phyloP scores from a whole-genome alignment of 2,329 filamentous ascomycete genomes.

The Sclerotinia spermophila region DNA sequence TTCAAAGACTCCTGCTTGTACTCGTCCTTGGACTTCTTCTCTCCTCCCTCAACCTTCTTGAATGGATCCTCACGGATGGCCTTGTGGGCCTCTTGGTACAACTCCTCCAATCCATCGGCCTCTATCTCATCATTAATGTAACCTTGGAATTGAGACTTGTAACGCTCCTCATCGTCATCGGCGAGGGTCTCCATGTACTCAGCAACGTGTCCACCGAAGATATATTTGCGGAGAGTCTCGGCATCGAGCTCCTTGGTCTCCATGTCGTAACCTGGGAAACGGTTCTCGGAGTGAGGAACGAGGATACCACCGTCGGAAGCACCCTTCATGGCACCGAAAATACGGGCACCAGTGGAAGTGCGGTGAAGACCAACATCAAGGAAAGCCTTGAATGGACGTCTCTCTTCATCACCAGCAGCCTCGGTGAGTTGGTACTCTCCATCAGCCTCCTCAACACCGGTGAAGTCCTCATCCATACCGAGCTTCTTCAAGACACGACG shows the following conservation, averaged over 20 bases:
- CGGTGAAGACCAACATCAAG: slow-evolving; percentile 96
- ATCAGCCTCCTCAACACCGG: slow-evolving; percentile 93
- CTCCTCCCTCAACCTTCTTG: slow-evolving; percentile 75
- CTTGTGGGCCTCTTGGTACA: slow-evolving; percentile 92
- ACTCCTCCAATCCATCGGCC: slow-evolving; percentile 93
- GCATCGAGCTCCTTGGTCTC: slow-evolving; percentile 97
- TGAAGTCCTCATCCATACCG: slow-evolving; percentile 86
- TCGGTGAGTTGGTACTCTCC: slow-evolving; percentile 96
- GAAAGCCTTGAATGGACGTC: slow-evolving; percentile 99
- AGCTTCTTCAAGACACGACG: slow-evolving; percentile 97
- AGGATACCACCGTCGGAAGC: slow-evolving; percentile 96
- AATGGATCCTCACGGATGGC: slow-evolving; percentile 96
- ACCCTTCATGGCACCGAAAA: slow-evolving; percentile 99
- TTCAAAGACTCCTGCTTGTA: slow-evolving; percentile 96
- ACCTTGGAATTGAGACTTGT: slow-evolving; percentile 95
- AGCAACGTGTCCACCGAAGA: slow-evolving; percentile 95
- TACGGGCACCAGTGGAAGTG: slow-evolving; percentile 96
- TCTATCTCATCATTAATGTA: slow-evolving; percentile 97
- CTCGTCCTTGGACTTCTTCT: slow-evolving; percentile 97
- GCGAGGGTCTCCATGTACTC: slow-evolving; percentile 99
- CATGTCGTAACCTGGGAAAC: slow-evolving; percentile 97
- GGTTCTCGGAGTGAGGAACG: slow-evolving; percentile 98
- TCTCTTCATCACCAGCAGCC: slow-evolving; percentile 80
- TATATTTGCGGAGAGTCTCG: slow-evolving; percentile 98
- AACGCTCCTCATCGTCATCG: slow-evolving; percentile 99